Evolutionary conservation across 352 stramenopile genomes (phyloP).

Genomic region (Phytophthora sojae): DNA sequence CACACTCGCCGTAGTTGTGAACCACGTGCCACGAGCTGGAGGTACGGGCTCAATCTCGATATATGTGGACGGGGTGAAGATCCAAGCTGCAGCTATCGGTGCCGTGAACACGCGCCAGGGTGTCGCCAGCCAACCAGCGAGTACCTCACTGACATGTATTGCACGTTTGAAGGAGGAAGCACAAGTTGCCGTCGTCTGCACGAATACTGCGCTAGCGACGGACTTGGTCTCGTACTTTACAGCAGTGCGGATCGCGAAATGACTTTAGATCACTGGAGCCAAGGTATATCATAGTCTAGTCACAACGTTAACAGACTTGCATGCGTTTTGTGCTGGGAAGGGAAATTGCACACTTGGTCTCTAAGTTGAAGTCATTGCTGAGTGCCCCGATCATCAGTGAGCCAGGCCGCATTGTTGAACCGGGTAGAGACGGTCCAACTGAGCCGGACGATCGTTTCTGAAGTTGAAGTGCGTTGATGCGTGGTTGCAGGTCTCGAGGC

Average conservation of each 20-base stretch:
- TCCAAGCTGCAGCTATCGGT: not conserved
- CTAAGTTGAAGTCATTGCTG: not conserved
- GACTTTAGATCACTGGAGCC: too few species aligned
- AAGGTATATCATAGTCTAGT: too few species aligned
- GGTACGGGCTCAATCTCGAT: not conserved
- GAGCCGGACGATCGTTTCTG: not conserved
- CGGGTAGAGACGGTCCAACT: not conserved
- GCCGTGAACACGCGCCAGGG: too few species aligned
- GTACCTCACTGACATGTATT: not conserved
- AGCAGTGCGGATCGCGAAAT: too few species aligned
- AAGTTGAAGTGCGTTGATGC: constrained; percentile 10
- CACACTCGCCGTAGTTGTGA: not conserved
- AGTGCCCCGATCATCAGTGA: not conserved
- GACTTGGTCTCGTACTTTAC: too few species aligned
- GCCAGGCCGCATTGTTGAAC: not conserved
- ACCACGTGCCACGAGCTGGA: not conserved
- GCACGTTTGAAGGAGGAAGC: not conserved
- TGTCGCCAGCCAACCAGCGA: too few species aligned
- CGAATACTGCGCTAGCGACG: too few species aligned
- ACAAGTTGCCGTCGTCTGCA: not conserved
- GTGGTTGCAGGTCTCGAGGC: constrained; percentile 7
- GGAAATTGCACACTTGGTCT: too few species aligned
- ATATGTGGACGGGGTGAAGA: not conserved
- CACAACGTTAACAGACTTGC: too few species aligned
- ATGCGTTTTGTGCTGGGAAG: too few species aligned